Evolutionary conservation across 495 filamentous ascomycete genomes (phyloP).

Genomic region (Podospora appendiculata): DNA sequence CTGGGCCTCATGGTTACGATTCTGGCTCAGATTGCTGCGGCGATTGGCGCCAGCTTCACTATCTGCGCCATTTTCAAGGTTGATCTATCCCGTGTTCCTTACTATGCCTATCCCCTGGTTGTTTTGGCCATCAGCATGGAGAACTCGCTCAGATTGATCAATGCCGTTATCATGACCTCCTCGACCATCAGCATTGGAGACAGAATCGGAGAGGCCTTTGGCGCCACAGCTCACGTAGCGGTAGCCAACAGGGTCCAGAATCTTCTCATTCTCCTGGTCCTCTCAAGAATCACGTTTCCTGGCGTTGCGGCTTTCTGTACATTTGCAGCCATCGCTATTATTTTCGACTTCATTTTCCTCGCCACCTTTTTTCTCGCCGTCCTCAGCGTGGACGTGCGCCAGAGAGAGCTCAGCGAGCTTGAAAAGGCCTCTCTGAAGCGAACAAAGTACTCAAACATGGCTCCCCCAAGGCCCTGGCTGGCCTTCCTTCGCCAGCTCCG

Average conservation of each 20-base stretch:
- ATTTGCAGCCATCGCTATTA: conserved; percentile 59
- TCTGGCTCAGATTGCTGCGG: conserved; percentile 55
- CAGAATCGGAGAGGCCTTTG: conserved; percentile 59
- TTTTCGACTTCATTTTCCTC: conserved; percentile 63
- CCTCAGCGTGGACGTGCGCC: conserved; percentile 63
- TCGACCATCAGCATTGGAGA: conserved; percentile 49
- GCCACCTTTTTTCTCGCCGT: conserved; percentile 67
- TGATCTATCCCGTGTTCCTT: conserved; percentile 52
- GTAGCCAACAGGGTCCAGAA: conserved; percentile 53
- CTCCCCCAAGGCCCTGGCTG: conserved; percentile 34
- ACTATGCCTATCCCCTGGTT: conserved; percentile 60
- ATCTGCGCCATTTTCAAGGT: conserved; percentile 54
- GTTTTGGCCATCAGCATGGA: conserved; percentile 62
- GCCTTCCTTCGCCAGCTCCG: conserved; percentile 40
- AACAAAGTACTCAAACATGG: conserved; percentile 13
- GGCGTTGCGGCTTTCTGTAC: conserved; percentile 61
- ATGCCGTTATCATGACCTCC: conserved; percentile 58
- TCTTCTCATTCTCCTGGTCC: conserved; percentile 45
- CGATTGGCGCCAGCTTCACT: conserved; percentile 58
- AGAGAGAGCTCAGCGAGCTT: conserved; percentile 53
- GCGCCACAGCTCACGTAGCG: conserved; percentile 59
- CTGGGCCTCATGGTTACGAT: conserved; percentile 60
- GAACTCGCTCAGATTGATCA: conserved; percentile 66
- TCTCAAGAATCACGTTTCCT: conserved; percentile 50
- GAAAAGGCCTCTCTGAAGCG: conserved; percentile 35